Base-by-base conservation (phyloP, 164 flowering plant species). In the Litsea cubeba region DNA sequence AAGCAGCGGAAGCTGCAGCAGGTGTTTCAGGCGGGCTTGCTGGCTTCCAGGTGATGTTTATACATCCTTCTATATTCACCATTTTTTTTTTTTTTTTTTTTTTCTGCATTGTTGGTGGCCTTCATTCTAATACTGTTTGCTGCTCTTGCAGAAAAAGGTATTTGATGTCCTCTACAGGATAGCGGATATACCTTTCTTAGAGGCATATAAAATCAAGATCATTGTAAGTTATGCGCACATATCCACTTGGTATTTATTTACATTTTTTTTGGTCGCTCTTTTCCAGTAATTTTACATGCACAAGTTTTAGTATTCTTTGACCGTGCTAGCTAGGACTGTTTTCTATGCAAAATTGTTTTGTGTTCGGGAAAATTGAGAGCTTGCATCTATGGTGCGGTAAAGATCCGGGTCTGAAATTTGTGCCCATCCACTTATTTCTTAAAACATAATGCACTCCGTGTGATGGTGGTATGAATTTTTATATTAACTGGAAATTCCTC, bases 111-210 rank as follows among this genome's bases (percentile, higher is more conserved):
- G 46, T 40, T 40, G 46, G 46, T 15, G 20, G 25, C 25, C n/a
- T 54, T 12, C 8, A 23, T 72, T 15, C 22, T 20, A 7, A 40
- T 22, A 14, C 20, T 72, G 32, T 26, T 40, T 72, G 5, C n/a
- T 50, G 32, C 30, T 49, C 54, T 54, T 83, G 87, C 95, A 95
- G 98, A 91, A 90, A 77, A 82, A 80, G 78, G 82, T 91, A 3
- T 95, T 95, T 75, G 94, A 90, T 23, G 51, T 87, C 62, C 85
- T 95, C 3, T 90, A 90, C 94, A 85, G 85, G 89, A 65, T 90
- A 32, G 95, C 88, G 0, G 94, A 90, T 70, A 70, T 93, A 82
- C 90, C 97, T 54, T 88, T 89, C 90, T 84, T 95, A 77, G 82
- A 76, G 28, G 81, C 85, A 0, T 82, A 89, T 82, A 90, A 88